Evolutionary conservation across 345 rosid species (phyloP), one percentile per base, ranked within the genome.

Genomic region (Salix arbutifolia): DNA sequence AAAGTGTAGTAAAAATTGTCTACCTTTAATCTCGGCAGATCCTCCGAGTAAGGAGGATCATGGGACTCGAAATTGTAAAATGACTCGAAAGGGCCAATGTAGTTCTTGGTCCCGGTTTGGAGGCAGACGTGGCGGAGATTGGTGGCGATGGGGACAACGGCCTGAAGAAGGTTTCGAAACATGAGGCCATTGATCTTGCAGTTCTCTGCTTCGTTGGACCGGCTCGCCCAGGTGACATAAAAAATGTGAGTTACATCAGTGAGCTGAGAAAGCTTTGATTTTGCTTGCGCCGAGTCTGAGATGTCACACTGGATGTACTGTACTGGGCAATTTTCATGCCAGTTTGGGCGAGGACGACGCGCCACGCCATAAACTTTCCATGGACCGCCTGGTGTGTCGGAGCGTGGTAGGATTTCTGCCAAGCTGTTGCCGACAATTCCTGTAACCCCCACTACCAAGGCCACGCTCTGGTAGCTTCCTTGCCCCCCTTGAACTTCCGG

Each of bases 21-120:
- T 1, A 38, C 40, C 75, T 84, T 75, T 74, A 91, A 66, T 75
- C 98, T 83, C 6, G 95, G 92, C 48, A 93, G 70, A 42, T 93
- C 97, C 82, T 93, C 94, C 0, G 93, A 84, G 76, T 86, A 93
- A 1, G 97, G 97, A 5, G 93, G 70, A 2, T 90, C 93, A 56
- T 87, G 92, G 11, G 35, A 38, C 23, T 73, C 35, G 62, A 77
- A 40, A 64, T 67, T 76, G 6, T 78, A 83, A 0, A 21, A 2
- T 19, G 37, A 46, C 28, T 79, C 86, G 77, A 86, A 84, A 0
- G 97, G 86, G 4, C 92, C 97, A 4, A 80, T 0, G 78, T 91
- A 93, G 76, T 90, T 94, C 25, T 89, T 93, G n/a, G 62, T 8
- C 1, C 72, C 66, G 8, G 72, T 67, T 23, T 67, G 72, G 65